These are phyloP conservation scores for Tolypocladium ophioglossoides DNA, from an alignment of 2,329 filamentous ascomycete genomes.

Conservation along the genomic window DNA sequence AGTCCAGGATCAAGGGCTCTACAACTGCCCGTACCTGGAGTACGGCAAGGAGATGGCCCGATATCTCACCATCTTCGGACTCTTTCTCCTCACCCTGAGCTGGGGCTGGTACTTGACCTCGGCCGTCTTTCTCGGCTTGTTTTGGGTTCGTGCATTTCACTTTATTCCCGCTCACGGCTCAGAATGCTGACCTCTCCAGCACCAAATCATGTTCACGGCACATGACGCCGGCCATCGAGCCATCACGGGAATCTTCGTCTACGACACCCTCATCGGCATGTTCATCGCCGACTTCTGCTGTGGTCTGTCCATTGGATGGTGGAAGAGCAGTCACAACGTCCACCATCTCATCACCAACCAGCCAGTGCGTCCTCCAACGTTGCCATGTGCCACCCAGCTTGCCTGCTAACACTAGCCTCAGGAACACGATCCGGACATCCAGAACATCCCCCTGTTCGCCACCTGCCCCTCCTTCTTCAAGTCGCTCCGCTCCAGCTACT, in stretches of 20 bases:
- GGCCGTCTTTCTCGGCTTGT: constrained; percentile 58
- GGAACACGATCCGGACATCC: constrained; percentile 92
- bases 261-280: constrained; percentile 80
- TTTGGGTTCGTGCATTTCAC: not conserved
- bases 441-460: constrained; percentile 83
- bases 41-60: constrained; percentile 68
- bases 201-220: constrained; percentile 86
- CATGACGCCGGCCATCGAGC: constrained; percentile 97
- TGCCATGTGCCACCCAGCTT: not conserved
- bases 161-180: not conserved
- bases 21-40: constrained; percentile 70
- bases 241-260: constrained; percentile 81
- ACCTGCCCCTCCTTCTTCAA: constrained; percentile 69
- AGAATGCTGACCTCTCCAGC: constrained; percentile 54
- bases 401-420: not conserved
- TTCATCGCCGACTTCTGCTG: constrained; percentile 83
- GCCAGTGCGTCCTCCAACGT: constrained; percentile 27
- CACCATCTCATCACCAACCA: constrained; percentile 96
- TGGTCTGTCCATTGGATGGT: constrained; percentile 88
- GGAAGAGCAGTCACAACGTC: constrained; percentile 93
- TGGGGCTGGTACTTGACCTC: constrained; percentile 58
- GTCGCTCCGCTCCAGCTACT: constrained; percentile 72
- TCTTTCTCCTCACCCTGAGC: constrained; percentile 51
- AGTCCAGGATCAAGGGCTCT: constrained; percentile 66
- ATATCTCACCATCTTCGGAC: constrained; percentile 53